These are phyloP conservation scores for Suaeda aralocaspica DNA, from an alignment of 148 eudicot species.

Conservation along the genomic window DNA sequence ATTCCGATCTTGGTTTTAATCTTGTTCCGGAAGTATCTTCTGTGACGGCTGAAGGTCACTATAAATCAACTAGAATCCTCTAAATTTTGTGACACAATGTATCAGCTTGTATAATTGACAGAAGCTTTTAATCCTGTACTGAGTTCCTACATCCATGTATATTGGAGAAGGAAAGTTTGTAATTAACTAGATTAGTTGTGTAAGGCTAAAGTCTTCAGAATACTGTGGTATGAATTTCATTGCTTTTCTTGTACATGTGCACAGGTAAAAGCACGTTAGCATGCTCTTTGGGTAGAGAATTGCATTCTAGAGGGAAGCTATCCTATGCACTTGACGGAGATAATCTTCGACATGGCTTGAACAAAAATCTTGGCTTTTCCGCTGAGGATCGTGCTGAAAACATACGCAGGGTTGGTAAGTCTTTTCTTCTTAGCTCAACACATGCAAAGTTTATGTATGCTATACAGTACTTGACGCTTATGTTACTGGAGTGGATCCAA, in stretches of 20 bases:
- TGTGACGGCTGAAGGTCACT: too few relatives aligned
- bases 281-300: constrained; percentile 63
- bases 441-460: neutral
- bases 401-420: constrained; percentile 92
- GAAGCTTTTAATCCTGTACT: neutral
- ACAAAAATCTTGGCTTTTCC: constrained; percentile 76
- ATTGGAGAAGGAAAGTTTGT: neutral
- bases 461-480: neutral
- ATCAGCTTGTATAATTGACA: neutral
- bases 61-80: too few relatives aligned
- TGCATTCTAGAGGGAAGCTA: constrained; percentile 78
- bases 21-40: too few relatives aligned
- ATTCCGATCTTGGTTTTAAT: too few relatives aligned
- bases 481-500: neutral
- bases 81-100: too few relatives aligned
- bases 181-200: neutral
- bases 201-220: neutral
- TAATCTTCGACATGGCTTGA: constrained; percentile 86
- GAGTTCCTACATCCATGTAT: neutral
- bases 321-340: constrained; percentile 92
- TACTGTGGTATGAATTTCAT: constrained; percentile 1
- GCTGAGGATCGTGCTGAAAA: constrained; percentile 86
- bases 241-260: neutral
- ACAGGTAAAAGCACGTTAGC: constrained; percentile 96
- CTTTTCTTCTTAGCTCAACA: neutral